Evolutionary conservation across 345 rosid genomes (phyloP), one percentile per base, ranked within the genome.

Genomic region (Ceriops tagal): DNA sequence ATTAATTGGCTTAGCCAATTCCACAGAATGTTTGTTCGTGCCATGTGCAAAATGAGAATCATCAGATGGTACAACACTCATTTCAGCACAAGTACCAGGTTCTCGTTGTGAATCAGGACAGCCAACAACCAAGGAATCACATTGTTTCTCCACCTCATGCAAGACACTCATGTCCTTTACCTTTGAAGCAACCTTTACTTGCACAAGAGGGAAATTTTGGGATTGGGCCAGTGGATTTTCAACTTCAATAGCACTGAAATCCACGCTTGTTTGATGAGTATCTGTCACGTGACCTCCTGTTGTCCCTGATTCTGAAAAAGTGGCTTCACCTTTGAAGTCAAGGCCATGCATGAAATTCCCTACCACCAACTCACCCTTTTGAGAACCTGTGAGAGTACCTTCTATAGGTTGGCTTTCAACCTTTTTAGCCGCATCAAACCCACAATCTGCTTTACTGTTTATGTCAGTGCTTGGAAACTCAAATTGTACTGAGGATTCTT

Each of bases 321-420:
- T 63, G 71, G 75, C 68, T 68, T 78, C 77, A 70, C 62, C 72
- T 64, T 67, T 82, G 68, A 66, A 64, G 67, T 72, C 71, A 53
- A 70, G 58, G 69, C 61, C 76, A 68, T 73, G 67, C 32, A 62
- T 74, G 77, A 63, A 28, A 66, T 61, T 74, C 21, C 37, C 57
- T 47, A 51, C 49, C 15, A 47, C 32, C n/a, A 27, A 62, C 64
- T 67, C 60, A 30, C 56, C 53, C 15, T 67, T 64, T 46, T 65
- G 32, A 61, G 63, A 61, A 67, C 64, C 71, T 27, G 52, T 58
- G 31, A 18, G 69, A 35, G 51, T 62, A 47, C 72, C 61, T 61
- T 80, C 82, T n/a, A 43, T 73, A 68, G 61, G 58, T 47, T 22
- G 37, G 73, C 62, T 19, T 66, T 74, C 71, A 18, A 70, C 65